Evolutionary conservation across 352 stramenopile genomes (phyloP).

Genomic region (Phytophthora pisi): DNA sequence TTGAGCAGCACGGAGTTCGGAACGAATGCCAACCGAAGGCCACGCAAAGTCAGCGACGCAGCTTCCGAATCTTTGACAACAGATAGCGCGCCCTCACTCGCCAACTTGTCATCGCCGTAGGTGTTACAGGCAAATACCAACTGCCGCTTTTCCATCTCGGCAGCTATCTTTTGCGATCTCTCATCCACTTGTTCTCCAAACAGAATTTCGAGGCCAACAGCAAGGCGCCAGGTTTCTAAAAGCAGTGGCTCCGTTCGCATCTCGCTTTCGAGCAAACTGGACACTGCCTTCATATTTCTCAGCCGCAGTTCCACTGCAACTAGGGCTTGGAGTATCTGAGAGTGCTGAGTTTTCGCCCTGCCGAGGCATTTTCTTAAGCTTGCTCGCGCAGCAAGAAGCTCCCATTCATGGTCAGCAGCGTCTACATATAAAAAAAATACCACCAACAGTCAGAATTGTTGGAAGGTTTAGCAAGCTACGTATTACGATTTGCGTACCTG

Average conservation of each 20-base stretch:
- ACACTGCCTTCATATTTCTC: slow-evolving; percentile 49
- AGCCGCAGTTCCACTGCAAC: slow-evolving; percentile 48
- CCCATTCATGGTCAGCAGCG: slow-evolving; percentile 51
- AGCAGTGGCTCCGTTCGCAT: slow-evolving; percentile 43
- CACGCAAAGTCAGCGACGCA: slow-evolving; percentile 25
- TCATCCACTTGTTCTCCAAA: slow-evolving; percentile 42
- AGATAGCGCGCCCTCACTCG: not conserved
- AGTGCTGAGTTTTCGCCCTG: slow-evolving; percentile 36
- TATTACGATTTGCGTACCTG: slow-evolving; percentile 30
- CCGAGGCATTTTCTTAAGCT: slow-evolving; percentile 41
- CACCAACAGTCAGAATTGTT: slow-evolving; percentile 2
- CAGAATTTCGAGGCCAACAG: slow-evolving; percentile 59
- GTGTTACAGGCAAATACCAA: slow-evolving; percentile 41
- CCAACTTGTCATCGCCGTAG: slow-evolving; percentile 33
- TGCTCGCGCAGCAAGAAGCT: slow-evolving; percentile 47
- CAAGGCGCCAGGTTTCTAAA: slow-evolving; percentile 54
- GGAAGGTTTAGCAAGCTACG: not conserved
- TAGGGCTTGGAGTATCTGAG: slow-evolving; percentile 42
- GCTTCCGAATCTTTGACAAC: slow-evolving; percentile 4
- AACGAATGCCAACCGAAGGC: slow-evolving; percentile 34
- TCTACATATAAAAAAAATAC: slow-evolving; percentile 26
- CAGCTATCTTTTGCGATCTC: slow-evolving; percentile 33
- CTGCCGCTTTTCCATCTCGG: slow-evolving; percentile 42
- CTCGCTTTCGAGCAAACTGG: slow-evolving; percentile 39
- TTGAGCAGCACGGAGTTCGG: slow-evolving; percentile 49